Evolutionary conservation across 768 basidiomycete species (phyloP).

Genomic region (Polyporus arcularius): DNA sequence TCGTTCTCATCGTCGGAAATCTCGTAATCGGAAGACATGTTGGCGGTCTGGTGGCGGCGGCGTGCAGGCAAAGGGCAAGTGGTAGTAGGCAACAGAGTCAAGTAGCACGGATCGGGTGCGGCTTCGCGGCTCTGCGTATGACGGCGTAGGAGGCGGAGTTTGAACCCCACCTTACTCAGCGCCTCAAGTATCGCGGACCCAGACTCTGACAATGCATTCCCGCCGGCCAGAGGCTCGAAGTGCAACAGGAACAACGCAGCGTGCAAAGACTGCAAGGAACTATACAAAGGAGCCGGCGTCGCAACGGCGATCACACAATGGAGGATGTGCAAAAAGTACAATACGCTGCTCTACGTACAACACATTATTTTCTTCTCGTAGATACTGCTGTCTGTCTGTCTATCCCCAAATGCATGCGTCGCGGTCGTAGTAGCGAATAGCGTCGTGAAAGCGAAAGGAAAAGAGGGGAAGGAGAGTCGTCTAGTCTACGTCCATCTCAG

Average conservation of each 20-base stretch:
- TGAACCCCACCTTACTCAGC: slow-evolving; percentile 2
- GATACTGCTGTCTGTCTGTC: slow-evolving; percentile 14
- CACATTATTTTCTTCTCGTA: slow-evolving; percentile 23
- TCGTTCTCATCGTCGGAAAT: slow-evolving; percentile 68
- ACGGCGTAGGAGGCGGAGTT: slow-evolving; percentile 10
- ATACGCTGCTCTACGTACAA: slow-evolving; percentile 21
- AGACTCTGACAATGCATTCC: background rate
- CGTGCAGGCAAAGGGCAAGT: background rate
- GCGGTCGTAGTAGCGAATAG: background rate
- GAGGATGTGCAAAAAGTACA: slow-evolving; percentile 15
- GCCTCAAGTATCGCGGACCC: too few relatives aligned
- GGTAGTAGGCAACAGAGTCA: slow-evolving; percentile 4
- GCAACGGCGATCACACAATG: too few relatives aligned
- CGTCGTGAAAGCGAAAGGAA: background rate
- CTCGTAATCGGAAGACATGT: slow-evolving; percentile 68
- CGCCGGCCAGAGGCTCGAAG: background rate
- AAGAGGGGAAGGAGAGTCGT: background rate
- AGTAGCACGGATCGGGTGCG: slow-evolving; percentile 17
- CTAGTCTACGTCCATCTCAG: slow-evolving; percentile 88
- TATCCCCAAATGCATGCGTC: background rate
- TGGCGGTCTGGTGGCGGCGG: background rate
- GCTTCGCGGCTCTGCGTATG: slow-evolving; percentile 3
- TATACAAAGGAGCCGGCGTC: too few relatives aligned
- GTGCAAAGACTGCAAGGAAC: too few relatives aligned
- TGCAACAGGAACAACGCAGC: too few relatives aligned